Evolutionary conservation across 2,329 filamentous ascomycete genomes (phyloP).

Genomic region (Colletotrichum sp.): DNA sequence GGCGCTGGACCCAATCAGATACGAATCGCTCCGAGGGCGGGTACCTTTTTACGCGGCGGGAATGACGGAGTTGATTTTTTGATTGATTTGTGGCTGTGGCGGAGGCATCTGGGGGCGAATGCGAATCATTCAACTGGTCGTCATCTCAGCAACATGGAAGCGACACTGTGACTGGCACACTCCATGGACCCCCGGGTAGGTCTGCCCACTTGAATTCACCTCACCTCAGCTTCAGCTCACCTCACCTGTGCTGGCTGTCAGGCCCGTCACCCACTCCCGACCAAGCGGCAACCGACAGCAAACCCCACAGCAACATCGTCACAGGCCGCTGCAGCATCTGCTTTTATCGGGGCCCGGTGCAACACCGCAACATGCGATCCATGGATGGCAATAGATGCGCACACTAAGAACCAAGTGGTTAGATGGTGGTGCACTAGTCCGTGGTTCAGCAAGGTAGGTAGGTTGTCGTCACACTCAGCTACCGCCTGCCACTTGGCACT

Average conservation of each 20-base stretch:
- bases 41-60: neutral
- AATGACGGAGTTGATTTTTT: constrained; percentile 1
- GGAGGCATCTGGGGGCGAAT: constrained; percentile 3
- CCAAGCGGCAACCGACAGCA: neutral
- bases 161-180: too few species aligned
- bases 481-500: neutral
- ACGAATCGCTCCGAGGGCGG: neutral
- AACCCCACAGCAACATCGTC: neutral
- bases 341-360: neutral
- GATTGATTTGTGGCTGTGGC: constrained; percentile 16
- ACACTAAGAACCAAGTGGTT: neutral
- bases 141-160: constrained; percentile 3
- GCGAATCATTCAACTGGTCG: constrained; percentile 12
- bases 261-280: neutral
- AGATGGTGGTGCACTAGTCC: neutral
- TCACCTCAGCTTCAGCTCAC: neutral
- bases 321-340: neutral
- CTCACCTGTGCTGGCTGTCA: neutral
- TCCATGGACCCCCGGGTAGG: neutral
- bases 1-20: neutral
- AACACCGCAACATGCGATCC: neutral
- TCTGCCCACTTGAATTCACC: neutral
- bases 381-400: neutral
- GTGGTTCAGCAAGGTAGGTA: neutral
- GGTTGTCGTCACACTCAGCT: neutral